Conservation (phyloP, 768 basidiomycete species). For the Leccinum aurantiacum region DNA sequence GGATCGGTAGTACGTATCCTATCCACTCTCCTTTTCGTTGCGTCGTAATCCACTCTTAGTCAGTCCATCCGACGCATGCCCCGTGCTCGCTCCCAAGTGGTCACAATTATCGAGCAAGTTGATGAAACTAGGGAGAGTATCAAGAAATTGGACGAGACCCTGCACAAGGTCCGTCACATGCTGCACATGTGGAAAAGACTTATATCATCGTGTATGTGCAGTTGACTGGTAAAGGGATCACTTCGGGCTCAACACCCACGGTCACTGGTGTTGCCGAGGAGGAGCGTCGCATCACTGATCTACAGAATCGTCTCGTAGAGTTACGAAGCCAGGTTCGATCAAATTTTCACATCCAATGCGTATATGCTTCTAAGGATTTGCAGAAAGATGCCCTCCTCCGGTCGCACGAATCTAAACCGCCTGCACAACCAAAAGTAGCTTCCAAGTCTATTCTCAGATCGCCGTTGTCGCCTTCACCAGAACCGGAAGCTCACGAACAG, state of each 20-base stretch:
- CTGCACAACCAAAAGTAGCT: conserved; percentile 10
- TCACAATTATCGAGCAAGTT: conserved; percentile 40
- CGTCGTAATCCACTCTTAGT: conserved; percentile 37
- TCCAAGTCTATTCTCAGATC: conserved; percentile 15
- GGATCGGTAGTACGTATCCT: conserved; percentile 64
- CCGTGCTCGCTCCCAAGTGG: conserved; percentile 43
- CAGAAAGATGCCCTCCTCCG: conserved; percentile 32
- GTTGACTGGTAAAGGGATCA: conserved; percentile 17
- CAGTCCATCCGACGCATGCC: conserved; percentile 51
- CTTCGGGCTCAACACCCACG: conserved; percentile 24
- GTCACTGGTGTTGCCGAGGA: conserved; percentile 38
- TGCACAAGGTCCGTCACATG: conserved; percentile 40
- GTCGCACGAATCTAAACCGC: conserved; percentile 18
- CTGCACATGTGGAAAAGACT: conserved; percentile 6
- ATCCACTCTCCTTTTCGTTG: not conserved
- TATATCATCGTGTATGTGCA: conserved; percentile 3
- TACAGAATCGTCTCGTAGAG: conserved; percentile 43
- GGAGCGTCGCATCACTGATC: conserved; percentile 42
- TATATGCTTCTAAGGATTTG: not conserved
- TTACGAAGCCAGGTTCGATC: conserved; percentile 39
- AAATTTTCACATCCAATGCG: not conserved
- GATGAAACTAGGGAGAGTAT: conserved; percentile 39
- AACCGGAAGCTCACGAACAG: conserved; percentile 46
- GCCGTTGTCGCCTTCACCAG: conserved; percentile 20
- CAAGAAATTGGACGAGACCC: conserved; percentile 31